Conservation (phyloP, 768 basidiomycete genomes). For the Psilocybe cyanescens region DNA sequence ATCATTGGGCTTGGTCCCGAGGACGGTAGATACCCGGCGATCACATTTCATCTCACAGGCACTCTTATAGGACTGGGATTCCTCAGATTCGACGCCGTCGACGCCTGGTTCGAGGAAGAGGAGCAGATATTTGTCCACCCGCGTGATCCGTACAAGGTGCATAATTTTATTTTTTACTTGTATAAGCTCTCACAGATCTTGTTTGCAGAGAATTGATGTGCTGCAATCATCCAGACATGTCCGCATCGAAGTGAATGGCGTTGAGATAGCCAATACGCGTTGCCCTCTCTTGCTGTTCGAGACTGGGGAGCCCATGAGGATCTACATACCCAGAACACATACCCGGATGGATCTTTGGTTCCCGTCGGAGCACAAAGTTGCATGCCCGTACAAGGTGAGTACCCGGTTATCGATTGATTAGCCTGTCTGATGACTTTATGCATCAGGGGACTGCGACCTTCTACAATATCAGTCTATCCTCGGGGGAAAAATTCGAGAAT, state of each 20-base stretch:
- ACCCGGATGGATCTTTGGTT: constrained; percentile 52
- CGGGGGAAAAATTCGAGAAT: constrained; percentile 47
- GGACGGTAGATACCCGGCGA: constrained; percentile 32
- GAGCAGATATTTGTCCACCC: constrained; percentile 63
- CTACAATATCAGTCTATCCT: constrained; percentile 51
- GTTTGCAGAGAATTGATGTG: constrained; percentile 59
- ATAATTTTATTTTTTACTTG: neutral
- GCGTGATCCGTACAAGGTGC: constrained; percentile 72
- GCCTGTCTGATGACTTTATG: neutral
- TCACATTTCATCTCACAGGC: constrained; percentile 32
- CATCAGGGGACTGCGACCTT: constrained; percentile 62
- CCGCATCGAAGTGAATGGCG: constrained; percentile 61
- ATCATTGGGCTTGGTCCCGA: constrained; percentile 47
- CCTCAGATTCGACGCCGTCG: constrained; percentile 52
- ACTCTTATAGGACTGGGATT: constrained; percentile 50
- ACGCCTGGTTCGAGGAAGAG: constrained; percentile 74
- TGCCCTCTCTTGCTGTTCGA: constrained; percentile 61
- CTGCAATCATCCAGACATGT: constrained; percentile 64
- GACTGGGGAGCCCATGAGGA: constrained; percentile 57
- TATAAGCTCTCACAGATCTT: too few relatives aligned
- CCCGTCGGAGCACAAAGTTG: constrained; percentile 47
- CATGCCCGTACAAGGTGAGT: constrained; percentile 69
- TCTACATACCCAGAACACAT: constrained; percentile 65
- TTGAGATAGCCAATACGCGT: constrained; percentile 62
- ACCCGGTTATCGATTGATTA: neutral